These are phyloP conservation scores for Entomortierella chlamydospora DNA, from an alignment of 192 early-diverging fungal genomes.

Conservation along the genomic window DNA sequence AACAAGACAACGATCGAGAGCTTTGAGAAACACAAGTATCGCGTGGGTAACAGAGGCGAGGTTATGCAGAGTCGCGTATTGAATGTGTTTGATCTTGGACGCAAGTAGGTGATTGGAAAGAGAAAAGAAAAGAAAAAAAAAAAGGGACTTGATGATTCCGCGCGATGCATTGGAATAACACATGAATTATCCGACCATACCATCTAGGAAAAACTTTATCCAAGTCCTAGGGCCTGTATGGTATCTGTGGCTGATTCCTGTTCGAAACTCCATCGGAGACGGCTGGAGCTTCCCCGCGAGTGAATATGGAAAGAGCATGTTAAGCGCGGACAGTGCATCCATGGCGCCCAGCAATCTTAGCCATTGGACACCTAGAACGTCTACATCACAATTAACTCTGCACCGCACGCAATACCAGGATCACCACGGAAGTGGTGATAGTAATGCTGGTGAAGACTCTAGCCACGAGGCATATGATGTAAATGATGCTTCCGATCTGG, in stretches of 20 bases:
- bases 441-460: neutral
- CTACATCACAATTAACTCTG: neutral
- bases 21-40: constrained; percentile 52
- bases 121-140: neutral
- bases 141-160: neutral
- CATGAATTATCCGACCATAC: no score
- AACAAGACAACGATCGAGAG: constrained; percentile 59
- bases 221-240: constrained; percentile 68
- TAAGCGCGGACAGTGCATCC: constrained; percentile 46
- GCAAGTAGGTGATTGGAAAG: constrained; percentile 23
- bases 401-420: constrained; percentile 5
- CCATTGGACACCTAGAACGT: neutral
- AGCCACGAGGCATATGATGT: constrained; percentile 8
- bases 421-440: neutral
- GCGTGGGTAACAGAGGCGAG: constrained; percentile 34
- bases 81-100: constrained; percentile 57
- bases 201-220: constrained; percentile 64
- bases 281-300: constrained; percentile 64
- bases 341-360: neutral
- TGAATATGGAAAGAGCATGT: constrained; percentile 58
- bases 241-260: constrained; percentile 67
- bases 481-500: constrained; percentile 15
- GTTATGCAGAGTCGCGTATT: constrained; percentile 52
- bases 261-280: constrained; percentile 61
- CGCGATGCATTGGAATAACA: no score